Conservation (phyloP, 164 flowering plant genomes). For the Piper longum region DNA sequence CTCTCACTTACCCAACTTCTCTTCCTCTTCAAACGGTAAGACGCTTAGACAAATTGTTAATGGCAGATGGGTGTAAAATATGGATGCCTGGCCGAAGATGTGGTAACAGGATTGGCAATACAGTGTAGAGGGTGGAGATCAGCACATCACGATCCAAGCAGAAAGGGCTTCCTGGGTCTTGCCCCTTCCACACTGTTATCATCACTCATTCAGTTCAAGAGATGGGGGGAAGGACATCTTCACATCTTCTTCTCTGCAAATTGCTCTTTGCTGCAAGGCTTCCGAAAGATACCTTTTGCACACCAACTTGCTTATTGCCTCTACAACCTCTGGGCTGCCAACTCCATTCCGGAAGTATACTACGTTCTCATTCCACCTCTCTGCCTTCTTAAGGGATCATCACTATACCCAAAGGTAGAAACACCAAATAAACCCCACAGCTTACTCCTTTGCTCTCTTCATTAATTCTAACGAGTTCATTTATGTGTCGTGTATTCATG, state of each 20-base stretch:
- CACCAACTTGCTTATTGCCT: constrained; percentile 18
- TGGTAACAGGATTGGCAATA: constrained; percentile 27
- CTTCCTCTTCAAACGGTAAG: not conserved
- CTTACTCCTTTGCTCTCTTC: too few relatives aligned
- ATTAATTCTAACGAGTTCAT: too few relatives aligned
- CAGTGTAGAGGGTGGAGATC: constrained; percentile 31
- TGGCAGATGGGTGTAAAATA: constrained; percentile 23
- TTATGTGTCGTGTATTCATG: too few relatives aligned
- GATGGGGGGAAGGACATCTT: constrained; percentile 24
- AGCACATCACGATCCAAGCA: constrained; percentile 14
- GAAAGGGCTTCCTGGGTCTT: constrained; percentile 15
- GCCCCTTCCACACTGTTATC: constrained; percentile 15
- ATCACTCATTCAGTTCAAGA: constrained; percentile 15
- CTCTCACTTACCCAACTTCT: constrained; percentile 9
- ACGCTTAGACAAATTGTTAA: not conserved
- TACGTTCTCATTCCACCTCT: constrained; percentile 16
- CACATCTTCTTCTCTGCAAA: constrained; percentile 14
- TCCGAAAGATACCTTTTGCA: constrained; percentile 13
- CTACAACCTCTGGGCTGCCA: constrained; percentile 17
- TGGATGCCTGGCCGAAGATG: constrained; percentile 25
- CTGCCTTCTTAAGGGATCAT: constrained; percentile 13
- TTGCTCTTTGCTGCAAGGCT: constrained; percentile 14
- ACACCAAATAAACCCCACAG: not conserved
- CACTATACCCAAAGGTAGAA: constrained; percentile 21
- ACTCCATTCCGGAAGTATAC: constrained; percentile 13